phyloP scores from a whole-genome alignment of 2,329 filamentous ascomycete genomes.

The Phyllosticta citrichinensis region DNA sequence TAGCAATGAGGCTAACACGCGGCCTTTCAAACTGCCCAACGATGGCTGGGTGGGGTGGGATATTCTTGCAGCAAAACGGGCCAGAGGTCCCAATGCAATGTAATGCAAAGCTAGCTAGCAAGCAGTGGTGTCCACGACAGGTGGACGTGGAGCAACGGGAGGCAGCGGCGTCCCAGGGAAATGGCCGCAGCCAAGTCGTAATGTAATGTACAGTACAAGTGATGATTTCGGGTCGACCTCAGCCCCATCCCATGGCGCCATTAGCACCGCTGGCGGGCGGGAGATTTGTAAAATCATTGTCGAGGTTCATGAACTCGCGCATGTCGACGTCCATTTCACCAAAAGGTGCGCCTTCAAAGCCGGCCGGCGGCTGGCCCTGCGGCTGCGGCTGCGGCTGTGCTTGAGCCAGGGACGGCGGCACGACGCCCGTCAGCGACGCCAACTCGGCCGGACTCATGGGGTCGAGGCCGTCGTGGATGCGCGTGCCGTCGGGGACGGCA shows the following conservation, averaged over 20 bases:
- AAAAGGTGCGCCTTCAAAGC: background rate
- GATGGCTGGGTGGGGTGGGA: too few relatives aligned
- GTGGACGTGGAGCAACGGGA: too few relatives aligned
- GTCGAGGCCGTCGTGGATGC: constrained; percentile 31
- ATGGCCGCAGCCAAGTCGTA: too few relatives aligned
- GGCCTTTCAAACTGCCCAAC: too few relatives aligned
- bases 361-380: background rate
- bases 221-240: background rate
- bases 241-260: background rate
- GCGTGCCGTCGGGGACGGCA: constrained; percentile 28
- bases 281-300: background rate
- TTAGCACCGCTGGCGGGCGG: background rate
- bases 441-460: constrained; percentile 16
- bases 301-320: constrained; percentile 25
- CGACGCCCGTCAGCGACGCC: background rate
- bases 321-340: constrained; percentile 13
- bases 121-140: too few relatives aligned
- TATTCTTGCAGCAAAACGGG: too few relatives aligned
- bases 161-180: too few relatives aligned
- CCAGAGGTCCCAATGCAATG: too few relatives aligned
- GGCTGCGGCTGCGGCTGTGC: constrained; percentile 2
- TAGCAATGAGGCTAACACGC: too few relatives aligned
- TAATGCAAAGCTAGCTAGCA: too few relatives aligned
- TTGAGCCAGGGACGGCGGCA: background rate
- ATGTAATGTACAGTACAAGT: too few relatives aligned